phyloP scores from a whole-genome alignment of 129 eudicot genomes.

The Solidago caesia region DNA sequence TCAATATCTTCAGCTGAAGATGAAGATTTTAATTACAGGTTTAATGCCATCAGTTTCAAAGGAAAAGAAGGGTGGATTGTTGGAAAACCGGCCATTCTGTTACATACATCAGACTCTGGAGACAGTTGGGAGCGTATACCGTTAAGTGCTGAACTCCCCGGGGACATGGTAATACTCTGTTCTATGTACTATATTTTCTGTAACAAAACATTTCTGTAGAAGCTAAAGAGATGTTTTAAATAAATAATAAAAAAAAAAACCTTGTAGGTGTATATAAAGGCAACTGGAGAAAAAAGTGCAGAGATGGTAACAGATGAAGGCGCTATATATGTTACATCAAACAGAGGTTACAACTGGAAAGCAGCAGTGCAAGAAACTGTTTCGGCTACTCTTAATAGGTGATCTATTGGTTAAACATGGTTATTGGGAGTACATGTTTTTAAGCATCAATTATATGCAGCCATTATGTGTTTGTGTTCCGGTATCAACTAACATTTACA shows the following conservation, averaged over 20 bases:
- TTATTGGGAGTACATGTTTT: background rate
- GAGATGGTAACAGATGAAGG: slow-evolving; percentile 99
- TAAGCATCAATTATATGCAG: slow-evolving; percentile 16
- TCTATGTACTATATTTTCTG: no score
- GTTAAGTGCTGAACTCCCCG: slow-evolving; percentile 94
- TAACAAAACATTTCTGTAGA: background rate
- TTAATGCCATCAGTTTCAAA: slow-evolving; percentile 82
- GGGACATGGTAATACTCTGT: slow-evolving; percentile 65
- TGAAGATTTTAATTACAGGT: slow-evolving; percentile 92
- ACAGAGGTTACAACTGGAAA: slow-evolving; percentile 97
- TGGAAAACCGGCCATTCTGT: slow-evolving; percentile 91
- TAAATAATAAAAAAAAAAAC: background rate
- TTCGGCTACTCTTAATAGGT: slow-evolving; percentile 99
- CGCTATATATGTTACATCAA: slow-evolving; percentile 89
- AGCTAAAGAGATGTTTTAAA: background rate
- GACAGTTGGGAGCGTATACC: slow-evolving; percentile 96
- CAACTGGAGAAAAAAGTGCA: slow-evolving; percentile 90
- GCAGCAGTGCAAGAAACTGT: slow-evolving; percentile 99
- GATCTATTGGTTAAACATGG: slow-evolving; percentile 15
- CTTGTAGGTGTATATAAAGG: slow-evolving; percentile 81
- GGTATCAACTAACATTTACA: slow-evolving; percentile 21
- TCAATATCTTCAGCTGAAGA: slow-evolving; percentile 92
- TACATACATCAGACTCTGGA: slow-evolving; percentile 88
- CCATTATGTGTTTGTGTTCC: background rate
- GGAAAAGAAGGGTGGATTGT: slow-evolving; percentile 99